Evolutionary conservation across 2,329 filamentous ascomycete species (phyloP), one percentile per base, ranked within the genome.

Genomic region (Colletotrichum lindemuthianum): DNA sequence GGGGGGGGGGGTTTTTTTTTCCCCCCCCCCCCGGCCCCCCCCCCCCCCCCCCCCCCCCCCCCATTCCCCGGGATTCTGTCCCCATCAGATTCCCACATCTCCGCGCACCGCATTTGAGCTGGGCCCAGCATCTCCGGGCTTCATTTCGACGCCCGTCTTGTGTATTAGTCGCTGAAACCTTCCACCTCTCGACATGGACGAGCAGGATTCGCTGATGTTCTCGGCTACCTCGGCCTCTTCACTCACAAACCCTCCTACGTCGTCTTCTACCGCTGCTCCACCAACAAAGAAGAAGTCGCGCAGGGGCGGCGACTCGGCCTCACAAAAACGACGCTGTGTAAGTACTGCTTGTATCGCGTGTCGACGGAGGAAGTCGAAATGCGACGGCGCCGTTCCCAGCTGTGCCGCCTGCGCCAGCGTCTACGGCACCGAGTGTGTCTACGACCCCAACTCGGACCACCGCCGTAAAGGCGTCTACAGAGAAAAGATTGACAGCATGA

Each of bases 351-450:
- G 92, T 74, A 88, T 94, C 72, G 91, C 92, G 15, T 95, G 92
- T 74, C 86, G 92, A 16, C 88, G 88, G 74, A 84, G 92, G 68
- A 95, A 95, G 73, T 92, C 89, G 51, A 95, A 94, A 85, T 98
- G 95, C 77, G 95, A 98, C 77, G 95, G 95, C 65, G 94, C 93
- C 60, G 84, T 92, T 6, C 95, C 95, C 6, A 94, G 92, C 71
- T 98, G 96, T 75, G 95, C 95, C 8, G 95, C 96, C n/a, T 99
- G 96, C 78, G 89, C 92, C 67, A 97, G 93, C 70, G 95, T 98
- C 59, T 98, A 99, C 75, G 87, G 88, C 66, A 96, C 92, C 66
- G 88, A 92, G 79, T 97, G 96, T 76, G 85, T 97, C 69, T 98
- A 98, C 82, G 95, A 98, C 74, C 95, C 94, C 4, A 96, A 94